These are phyloP conservation scores for Podaxis mareebaensis DNA, from an alignment of 768 basidiomycete genomes.

Conservation along the genomic window DNA sequence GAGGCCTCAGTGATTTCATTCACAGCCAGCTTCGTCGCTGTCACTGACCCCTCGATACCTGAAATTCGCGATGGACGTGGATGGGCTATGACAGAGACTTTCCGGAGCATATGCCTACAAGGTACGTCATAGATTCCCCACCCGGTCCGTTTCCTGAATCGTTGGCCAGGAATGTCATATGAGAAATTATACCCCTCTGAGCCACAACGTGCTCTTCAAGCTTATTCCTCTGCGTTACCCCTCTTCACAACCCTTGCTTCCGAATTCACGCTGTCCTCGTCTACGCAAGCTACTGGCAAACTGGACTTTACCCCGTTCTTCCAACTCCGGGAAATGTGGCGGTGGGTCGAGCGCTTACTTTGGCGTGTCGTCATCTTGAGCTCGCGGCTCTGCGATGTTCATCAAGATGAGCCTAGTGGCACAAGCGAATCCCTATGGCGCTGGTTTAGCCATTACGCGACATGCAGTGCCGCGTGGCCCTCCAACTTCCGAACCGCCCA, in stretches of 20 bases:
- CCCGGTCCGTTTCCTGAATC: conserved; percentile 5
- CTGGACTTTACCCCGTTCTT: conserved; percentile 57
- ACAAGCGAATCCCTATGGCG: conserved; percentile 51
- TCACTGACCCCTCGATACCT: conserved; percentile 39
- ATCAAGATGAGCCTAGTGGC: conserved; percentile 27
- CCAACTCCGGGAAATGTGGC: conserved; percentile 79
- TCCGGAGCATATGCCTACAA: conserved; percentile 77
- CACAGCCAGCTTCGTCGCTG: conserved; percentile 49
- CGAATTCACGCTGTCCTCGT: conserved; percentile 41
- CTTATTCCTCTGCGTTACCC: conserved; percentile 56
- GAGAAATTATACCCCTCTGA: conserved; percentile 59
- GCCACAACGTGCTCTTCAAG: conserved; percentile 50
- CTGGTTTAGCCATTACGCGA: conserved; percentile 60
- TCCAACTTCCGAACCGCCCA: conserved; percentile 76
- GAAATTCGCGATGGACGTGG: conserved; percentile 69
- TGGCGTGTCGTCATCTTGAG: conserved; percentile 76
- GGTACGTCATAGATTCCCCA: conserved; percentile 43
- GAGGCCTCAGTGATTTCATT: conserved; percentile 47
- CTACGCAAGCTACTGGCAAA: conserved; percentile 31
- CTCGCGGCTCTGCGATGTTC: conserved; percentile 44
- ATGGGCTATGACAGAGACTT: conserved; percentile 72
- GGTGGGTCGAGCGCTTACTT: conserved; percentile 82
- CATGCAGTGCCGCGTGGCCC: conserved; percentile 73
- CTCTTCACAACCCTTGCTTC: conserved; percentile 50
- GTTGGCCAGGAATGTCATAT: conserved; percentile 65